Conservation (phyloP, 1,284 basidiomycete species). For the Moesziomyces aphidis region DNA sequence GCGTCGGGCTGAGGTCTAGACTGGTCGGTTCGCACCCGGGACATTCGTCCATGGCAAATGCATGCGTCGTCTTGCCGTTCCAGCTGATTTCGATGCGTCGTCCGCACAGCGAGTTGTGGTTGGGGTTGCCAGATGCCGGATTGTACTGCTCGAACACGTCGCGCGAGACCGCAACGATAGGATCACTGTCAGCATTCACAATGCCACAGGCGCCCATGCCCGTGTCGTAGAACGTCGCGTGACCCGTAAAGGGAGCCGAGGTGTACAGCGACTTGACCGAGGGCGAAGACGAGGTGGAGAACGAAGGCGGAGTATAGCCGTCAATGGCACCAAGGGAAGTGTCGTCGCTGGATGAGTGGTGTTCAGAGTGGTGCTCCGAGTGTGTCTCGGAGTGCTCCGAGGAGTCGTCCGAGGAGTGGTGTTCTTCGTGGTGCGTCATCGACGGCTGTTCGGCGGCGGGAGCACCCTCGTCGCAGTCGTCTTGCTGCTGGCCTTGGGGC, state of each 20-base stretch:
- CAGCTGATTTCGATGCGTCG: slow-evolving; percentile 75
- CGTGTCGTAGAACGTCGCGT: slow-evolving; percentile 42
- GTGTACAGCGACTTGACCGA: slow-evolving; percentile 20
- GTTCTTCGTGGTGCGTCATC: too few relatives aligned
- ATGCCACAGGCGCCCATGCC: slow-evolving; percentile 46
- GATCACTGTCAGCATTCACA: slow-evolving; percentile 23
- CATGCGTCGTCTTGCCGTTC: slow-evolving; percentile 71
- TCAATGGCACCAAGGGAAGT: slow-evolving; percentile 14
- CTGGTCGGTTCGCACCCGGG: slow-evolving; percentile 77
- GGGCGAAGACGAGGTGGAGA: slow-evolving; percentile 9
- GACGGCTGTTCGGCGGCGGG: too few relatives aligned
- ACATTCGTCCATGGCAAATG: slow-evolving; percentile 78
- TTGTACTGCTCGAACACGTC: slow-evolving; percentile 51
- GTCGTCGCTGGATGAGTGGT: too few relatives aligned
- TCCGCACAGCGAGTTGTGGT: slow-evolving; percentile 71
- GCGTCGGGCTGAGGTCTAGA: slow-evolving; percentile 79
- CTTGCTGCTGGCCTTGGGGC: too few relatives aligned
- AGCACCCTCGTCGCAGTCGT: too few relatives aligned
- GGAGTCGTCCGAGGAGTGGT: too few relatives aligned
- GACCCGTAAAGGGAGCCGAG: slow-evolving; percentile 22
- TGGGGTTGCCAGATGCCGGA: slow-evolving; percentile 27
- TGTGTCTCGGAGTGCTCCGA: too few relatives aligned
- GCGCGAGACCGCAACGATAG: slow-evolving; percentile 51
- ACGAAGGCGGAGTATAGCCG: slow-evolving; percentile 33
- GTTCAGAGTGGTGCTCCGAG: too few relatives aligned